Conservation (phyloP, 2,329 filamentous ascomycete species). For the Fulvia fulva region DNA sequence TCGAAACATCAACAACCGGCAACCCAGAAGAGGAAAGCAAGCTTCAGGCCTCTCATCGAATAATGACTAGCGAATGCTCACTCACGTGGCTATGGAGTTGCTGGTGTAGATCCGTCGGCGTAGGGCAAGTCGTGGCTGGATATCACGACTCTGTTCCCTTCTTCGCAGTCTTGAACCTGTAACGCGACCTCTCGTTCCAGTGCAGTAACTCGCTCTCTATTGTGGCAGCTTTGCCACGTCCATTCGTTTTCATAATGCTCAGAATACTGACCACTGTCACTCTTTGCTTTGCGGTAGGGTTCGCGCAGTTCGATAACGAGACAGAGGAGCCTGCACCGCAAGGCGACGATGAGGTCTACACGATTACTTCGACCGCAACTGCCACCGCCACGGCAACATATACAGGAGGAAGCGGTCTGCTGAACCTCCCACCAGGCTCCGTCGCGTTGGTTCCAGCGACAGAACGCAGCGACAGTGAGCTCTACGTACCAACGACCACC, state of each 20-base stretch:
- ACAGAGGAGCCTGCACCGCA: background rate
- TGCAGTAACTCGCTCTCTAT: background rate
- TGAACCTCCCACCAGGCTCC: background rate
- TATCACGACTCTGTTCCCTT: background rate
- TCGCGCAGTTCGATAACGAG: conserved; percentile 4
- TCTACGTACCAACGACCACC: background rate
- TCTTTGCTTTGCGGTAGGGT: conserved; percentile 10
- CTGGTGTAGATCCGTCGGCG: background rate
- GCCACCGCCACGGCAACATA: background rate
- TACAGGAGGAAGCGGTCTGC: no score
- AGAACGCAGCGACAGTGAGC: background rate
- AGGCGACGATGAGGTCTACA: no score
- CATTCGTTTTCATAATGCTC: conserved; percentile 19
- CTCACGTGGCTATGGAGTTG: background rate
- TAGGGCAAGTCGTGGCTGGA: background rate
- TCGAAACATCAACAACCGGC: background rate
- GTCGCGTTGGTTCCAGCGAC: conserved; percentile 4
- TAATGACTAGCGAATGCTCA: background rate
- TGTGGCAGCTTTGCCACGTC: conserved; percentile 17
- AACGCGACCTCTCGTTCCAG: background rate
- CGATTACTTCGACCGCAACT: background rate
- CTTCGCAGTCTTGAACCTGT: background rate
- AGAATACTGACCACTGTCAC: conserved; percentile 6
- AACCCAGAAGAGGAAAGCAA: background rate
- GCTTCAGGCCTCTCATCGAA: background rate